phyloP scores from a whole-genome alignment of 2,329 filamentous ascomycete species.

The Ophiostoma ips region DNA sequence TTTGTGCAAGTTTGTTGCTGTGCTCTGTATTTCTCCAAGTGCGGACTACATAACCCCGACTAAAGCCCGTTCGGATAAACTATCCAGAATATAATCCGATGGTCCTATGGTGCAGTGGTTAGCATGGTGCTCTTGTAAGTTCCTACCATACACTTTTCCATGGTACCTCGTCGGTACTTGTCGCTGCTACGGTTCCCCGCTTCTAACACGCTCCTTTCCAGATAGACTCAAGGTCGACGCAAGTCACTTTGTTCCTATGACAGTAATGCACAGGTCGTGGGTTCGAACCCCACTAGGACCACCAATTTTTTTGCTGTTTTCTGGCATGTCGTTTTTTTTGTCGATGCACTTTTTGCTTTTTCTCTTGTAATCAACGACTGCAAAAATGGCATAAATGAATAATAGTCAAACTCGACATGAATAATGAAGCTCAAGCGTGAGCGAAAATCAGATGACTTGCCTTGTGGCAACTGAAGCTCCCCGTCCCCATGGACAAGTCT shows the following conservation, averaged over 20 bases:
- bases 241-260: conserved; percentile 14
- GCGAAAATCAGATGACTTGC: no score
- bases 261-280: conserved; percentile 17
- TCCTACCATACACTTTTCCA: not conserved
- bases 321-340: not conserved
- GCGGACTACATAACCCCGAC: not conserved
- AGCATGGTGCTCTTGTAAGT: conserved; percentile 18
- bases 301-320: conserved; percentile 7
- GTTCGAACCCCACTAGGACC: conserved; percentile 17
- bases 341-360: not conserved
- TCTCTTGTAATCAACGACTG: no score
- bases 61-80: conserved; percentile 10
- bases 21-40: not conserved
- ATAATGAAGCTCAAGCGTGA: no score
- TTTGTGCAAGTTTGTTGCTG: no score
- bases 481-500: no score
- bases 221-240: conserved; percentile 13
- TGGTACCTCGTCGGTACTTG: not conserved
- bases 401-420: no score
- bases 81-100: conserved; percentile 10
- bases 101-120: conserved; percentile 18
- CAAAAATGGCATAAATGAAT: no score
- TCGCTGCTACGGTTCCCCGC: not conserved
- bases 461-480: no score
- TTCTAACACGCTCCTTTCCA: conserved; percentile 10